Base-by-base conservation (phyloP, 441 rosid genomes). In the Aleurites moluccanus region DNA sequence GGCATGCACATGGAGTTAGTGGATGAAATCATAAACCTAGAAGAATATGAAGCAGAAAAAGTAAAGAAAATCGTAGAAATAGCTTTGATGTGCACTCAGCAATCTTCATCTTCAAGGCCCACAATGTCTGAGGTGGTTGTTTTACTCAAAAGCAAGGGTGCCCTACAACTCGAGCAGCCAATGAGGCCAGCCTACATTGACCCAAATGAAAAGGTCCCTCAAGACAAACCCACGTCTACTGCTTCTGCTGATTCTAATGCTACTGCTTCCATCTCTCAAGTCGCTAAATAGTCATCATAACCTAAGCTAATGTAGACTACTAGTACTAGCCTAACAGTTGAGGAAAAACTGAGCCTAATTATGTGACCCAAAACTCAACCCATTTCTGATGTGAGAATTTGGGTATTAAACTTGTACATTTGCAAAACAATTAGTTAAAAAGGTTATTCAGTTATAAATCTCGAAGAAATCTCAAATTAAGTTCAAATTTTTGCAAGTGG, bases 71-170 rank as follows among this genome's bases (percentile, higher is more conserved):
- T 80, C 6, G 72, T 85, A 59, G 86, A 85, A 55, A 83, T 83
- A 52, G 90, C 83, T 11, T 50, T 87, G 64, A 74, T 77, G 83
- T 87, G 90, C 78, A 87, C 85, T 16, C 90, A 87, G n/a, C 21
- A 86, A 0, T 23, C 85, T 0, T 72, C 83, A 4, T 33, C n/a
- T n/a, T n/a, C 57, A 30, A 77, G 88, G 73, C 87, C 90, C 13
- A 71, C 83, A n/a, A 86, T 86, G 90, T 81, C 90, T 4, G 83
- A 87, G 68, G 73, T 80, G 0, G 85, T 83, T 35, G 80, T 78
- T 8, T 7, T 79, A 44, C 80, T 85, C 9, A 85, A 77, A 77
- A 83, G 82, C 7, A 78, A 72, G 49, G 78, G 77, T 15, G 35
- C 78, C 1, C 1, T 50, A 0, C 75, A 74, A 55, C 64, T 59